Conservation (phyloP, 2,329 filamentous ascomycete species). For the Cytospora piceae region DNA sequence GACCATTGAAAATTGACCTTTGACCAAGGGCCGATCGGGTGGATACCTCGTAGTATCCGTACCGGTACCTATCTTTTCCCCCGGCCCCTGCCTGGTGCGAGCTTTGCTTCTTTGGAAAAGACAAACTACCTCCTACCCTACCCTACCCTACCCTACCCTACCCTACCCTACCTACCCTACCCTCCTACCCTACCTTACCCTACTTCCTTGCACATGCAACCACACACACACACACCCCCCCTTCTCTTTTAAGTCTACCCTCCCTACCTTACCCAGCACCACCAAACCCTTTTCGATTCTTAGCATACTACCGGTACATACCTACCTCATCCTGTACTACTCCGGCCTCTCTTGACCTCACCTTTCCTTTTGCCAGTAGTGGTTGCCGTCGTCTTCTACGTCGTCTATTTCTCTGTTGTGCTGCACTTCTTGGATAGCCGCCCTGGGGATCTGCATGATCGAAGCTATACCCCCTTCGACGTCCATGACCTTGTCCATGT, state of each 20-base stretch:
- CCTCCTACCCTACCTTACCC: too few relatives aligned
- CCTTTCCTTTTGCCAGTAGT: conserved; percentile 14
- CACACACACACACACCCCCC: conserved; percentile 16
- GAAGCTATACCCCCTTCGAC: conserved; percentile 19
- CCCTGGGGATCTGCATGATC: conserved; percentile 24
- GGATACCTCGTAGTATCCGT: conserved; percentile 16
- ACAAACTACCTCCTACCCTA: not conserved
- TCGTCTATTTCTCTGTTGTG: not conserved
- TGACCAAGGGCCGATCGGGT: conserved; percentile 27
- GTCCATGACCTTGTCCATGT: conserved; percentile 24
- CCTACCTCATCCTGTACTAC: conserved; percentile 17
- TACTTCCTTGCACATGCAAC: too few relatives aligned
- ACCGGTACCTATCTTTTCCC: conserved; percentile 26
- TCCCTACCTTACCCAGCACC: conserved; percentile 22
- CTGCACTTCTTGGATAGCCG: conserved; percentile 26
- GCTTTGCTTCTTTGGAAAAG: not conserved
- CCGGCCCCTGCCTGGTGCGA: conserved; percentile 10
- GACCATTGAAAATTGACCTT: conserved; percentile 10
- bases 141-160: not conserved
- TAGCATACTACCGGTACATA: conserved; percentile 12
- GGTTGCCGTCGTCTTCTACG: conserved; percentile 23
- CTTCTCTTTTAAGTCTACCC: conserved; percentile 23
- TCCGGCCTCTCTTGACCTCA: conserved; percentile 16
- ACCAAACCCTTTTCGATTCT: conserved; percentile 8
- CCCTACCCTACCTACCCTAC: not conserved